phyloP scores from a whole-genome alignment of 176 grass and related monocot species.

The Carex cristatella region DNA sequence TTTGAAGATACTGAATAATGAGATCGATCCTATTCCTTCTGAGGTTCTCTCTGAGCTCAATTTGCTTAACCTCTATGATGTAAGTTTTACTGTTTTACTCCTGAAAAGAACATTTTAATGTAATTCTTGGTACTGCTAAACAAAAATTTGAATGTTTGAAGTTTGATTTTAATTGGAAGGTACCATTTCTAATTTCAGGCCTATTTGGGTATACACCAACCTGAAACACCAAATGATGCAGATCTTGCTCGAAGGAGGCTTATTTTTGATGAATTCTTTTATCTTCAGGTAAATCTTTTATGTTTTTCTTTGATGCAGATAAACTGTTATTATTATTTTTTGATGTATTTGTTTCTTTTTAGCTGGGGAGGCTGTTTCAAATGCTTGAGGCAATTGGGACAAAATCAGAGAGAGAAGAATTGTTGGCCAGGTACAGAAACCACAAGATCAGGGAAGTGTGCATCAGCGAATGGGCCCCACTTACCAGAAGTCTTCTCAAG shows the following conservation, averaged over 20 bases:
- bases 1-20: constrained; percentile 64
- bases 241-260: constrained; percentile 87
- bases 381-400: constrained; percentile 88
- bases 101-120: too few relatives aligned
- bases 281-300: constrained; percentile 61
- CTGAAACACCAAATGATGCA: constrained; percentile 73
- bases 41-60: constrained; percentile 83
- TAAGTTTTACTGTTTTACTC: constrained; percentile 33
- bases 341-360: constrained; percentile 1
- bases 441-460: constrained; percentile 57
- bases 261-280: constrained; percentile 99
- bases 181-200: constrained; percentile 48
- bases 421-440: constrained; percentile 65
- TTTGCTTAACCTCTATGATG: constrained; percentile 71
- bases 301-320: background rate
- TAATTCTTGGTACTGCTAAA: background rate
- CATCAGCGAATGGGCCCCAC: constrained; percentile 55
- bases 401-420: constrained; percentile 59
- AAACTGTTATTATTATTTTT: background rate
- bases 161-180: background rate
- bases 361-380: constrained; percentile 89
- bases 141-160: background rate
- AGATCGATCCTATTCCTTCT: constrained; percentile 79
- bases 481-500: constrained; percentile 59
- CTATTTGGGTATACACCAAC: constrained; percentile 84